Conservation (phyloP, 192 early-diverging fungal species). For the Spizellomyces sp. region DNA sequence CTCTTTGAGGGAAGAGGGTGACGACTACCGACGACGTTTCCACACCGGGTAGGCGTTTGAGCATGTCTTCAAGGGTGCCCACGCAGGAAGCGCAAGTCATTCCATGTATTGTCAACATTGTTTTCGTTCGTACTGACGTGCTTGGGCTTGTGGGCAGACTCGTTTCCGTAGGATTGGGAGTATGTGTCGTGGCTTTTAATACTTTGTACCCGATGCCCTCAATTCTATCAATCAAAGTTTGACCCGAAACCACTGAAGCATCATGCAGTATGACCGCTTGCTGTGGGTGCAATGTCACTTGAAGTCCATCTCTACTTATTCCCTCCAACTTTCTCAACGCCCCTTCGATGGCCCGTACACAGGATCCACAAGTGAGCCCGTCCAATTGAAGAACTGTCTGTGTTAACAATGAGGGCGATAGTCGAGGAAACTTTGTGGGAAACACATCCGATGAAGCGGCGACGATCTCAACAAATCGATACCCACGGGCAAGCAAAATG, state of each 20-base stretch:
- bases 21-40: conserved; percentile 58
- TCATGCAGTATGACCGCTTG: conserved; percentile 60
- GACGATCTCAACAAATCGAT: too few species aligned
- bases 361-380: conserved; percentile 88
- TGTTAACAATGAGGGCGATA: too few species aligned
- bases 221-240: conserved; percentile 54
- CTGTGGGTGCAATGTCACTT: conserved; percentile 62
- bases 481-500: too few species aligned
- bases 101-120: conserved; percentile 65
- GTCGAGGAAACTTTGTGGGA: too few species aligned
- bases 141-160: neutral
- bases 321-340: conserved; percentile 53
- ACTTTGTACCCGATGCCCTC: conserved; percentile 78
- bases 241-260: conserved; percentile 26
- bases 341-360: conserved; percentile 71
- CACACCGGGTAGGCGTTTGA: conserved; percentile 56
- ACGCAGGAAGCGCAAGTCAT: conserved; percentile 92
- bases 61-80: conserved; percentile 59
- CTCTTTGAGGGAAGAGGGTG: conserved; percentile 67
- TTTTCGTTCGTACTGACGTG: conserved; percentile 19
- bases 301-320: conserved; percentile 41
- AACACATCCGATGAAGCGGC: too few species aligned
- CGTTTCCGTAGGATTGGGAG: neutral
- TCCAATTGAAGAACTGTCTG: conserved; percentile 31
- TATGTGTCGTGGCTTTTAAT: conserved; percentile 1